phyloP scores from a whole-genome alignment of 768 basidiomycete genomes.

The Sistotremastrum niveocremeum region DNA sequence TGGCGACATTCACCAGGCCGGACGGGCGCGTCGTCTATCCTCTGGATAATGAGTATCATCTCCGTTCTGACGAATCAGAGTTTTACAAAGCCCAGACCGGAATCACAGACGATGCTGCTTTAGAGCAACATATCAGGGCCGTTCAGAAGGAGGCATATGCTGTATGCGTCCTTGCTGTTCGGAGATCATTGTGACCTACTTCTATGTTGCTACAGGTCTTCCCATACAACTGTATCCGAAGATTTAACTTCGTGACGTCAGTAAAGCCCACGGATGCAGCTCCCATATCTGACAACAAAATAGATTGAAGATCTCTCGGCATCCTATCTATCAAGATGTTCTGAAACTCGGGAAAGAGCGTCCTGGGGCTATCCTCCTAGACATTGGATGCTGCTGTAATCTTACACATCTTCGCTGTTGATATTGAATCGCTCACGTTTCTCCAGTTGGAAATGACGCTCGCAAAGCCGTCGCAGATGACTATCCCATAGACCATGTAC shows the following conservation, averaged over 20 bases:
- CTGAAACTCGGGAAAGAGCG: conserved; percentile 25
- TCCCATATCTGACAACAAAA: too few relatives aligned
- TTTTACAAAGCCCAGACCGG: conserved; percentile 4
- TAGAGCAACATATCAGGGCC: conserved; percentile 2
- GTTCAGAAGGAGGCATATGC: conserved; percentile 4
- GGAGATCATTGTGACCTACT: background rate
- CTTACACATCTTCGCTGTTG: too few relatives aligned
- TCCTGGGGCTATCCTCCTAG: conserved; percentile 25
- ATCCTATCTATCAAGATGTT: conserved; percentile 12
- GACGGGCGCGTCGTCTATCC: background rate
- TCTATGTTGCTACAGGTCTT: background rate
- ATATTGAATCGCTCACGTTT: background rate
- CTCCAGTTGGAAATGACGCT: conserved; percentile 28
- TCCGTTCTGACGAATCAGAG: background rate
- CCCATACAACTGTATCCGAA: background rate
- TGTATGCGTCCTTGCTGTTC: background rate
- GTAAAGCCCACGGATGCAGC: too few relatives aligned
- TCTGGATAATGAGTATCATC: conserved; percentile 1
- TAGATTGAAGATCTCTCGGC: conserved; percentile 7
- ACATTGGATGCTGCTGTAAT: conserved; percentile 32
- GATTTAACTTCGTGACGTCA: too few relatives aligned
- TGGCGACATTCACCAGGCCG: too few relatives aligned
- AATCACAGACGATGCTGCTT: conserved; percentile 2
- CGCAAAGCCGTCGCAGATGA: conserved; percentile 30
- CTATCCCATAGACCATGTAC: conserved; percentile 24